Evolutionary conservation across 2,329 filamentous ascomycete species (phyloP).

Genomic region (Phyllosticta paracitricarpa): DNA sequence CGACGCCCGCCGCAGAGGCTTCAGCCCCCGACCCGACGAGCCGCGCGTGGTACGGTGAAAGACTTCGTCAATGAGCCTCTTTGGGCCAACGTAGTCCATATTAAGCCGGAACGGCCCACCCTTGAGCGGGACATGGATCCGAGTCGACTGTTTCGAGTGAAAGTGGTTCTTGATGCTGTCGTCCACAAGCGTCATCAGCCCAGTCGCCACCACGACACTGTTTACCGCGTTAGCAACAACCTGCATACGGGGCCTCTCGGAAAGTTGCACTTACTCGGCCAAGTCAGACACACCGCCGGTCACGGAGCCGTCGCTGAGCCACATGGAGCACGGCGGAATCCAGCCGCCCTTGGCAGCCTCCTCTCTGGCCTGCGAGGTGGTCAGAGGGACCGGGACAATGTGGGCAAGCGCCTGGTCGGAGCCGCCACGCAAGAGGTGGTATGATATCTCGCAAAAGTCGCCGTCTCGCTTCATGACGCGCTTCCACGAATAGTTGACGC

Average conservation of each 20-base stretch:
- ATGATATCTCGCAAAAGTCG: constrained; percentile 55
- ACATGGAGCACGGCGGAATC: constrained; percentile 84
- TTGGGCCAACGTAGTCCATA: constrained; percentile 53
- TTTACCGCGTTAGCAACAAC: background rate
- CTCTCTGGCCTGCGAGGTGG: constrained; percentile 56
- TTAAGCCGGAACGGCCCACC: constrained; percentile 44
- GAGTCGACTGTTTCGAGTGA: constrained; percentile 46
- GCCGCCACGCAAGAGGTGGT: constrained; percentile 65
- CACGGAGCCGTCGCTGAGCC: constrained; percentile 68
- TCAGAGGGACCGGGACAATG: constrained; percentile 71
- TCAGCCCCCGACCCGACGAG: constrained; percentile 18
- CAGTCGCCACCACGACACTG: constrained; percentile 83
- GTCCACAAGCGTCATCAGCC: constrained; percentile 77
- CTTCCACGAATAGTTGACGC: constrained; percentile 74
- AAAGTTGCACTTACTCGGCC: constrained; percentile 60
- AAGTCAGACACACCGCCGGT: constrained; percentile 65
- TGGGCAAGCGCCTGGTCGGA: constrained; percentile 60
- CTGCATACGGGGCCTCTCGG: background rate
- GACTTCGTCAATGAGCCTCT: constrained; percentile 53
- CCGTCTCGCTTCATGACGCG: constrained; percentile 60
- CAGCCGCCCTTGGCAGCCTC: constrained; percentile 76
- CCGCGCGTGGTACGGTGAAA: constrained; percentile 40
- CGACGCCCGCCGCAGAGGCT: constrained; percentile 19
- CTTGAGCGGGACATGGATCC: constrained; percentile 42
- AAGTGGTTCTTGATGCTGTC: constrained; percentile 80